Evolutionary conservation across 768 basidiomycete species (phyloP).

Genomic region (Russula griseocarnosa): DNA sequence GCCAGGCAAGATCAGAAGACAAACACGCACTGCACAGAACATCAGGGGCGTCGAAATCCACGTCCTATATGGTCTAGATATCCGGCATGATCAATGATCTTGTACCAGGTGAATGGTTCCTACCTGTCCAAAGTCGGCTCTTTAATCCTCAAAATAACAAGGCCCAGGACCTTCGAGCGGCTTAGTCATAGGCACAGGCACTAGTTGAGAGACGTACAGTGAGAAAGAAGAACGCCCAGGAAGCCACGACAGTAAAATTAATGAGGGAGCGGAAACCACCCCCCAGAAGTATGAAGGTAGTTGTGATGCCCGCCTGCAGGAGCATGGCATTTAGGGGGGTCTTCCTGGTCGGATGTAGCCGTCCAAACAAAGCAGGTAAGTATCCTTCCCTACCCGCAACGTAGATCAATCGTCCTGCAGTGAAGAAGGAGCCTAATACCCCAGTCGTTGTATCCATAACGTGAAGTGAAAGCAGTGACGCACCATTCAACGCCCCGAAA

Average conservation of each 20-base stretch:
- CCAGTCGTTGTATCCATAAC: slow-evolving; percentile 19
- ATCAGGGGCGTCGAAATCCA: slow-evolving; percentile 87
- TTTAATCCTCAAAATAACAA: slow-evolving; percentile 82
- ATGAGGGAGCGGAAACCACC: slow-evolving; percentile 86
- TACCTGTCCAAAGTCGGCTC: slow-evolving; percentile 86
- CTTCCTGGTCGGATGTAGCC: slow-evolving; percentile 63
- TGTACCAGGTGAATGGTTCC: slow-evolving; percentile 16
- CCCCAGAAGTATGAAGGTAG: slow-evolving; percentile 75
- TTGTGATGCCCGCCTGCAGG: slow-evolving; percentile 71
- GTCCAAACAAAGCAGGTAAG: slow-evolving; percentile 79
- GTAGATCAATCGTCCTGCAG: slow-evolving; percentile 79
- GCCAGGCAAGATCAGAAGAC: background rate
- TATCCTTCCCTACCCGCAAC: slow-evolving; percentile 86
- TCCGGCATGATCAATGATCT: slow-evolving; percentile 7
- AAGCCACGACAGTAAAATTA: slow-evolving; percentile 85
- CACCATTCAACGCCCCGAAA: slow-evolving; percentile 91
- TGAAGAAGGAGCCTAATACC: slow-evolving; percentile 59
- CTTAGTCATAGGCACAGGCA: background rate
- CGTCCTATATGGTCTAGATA: slow-evolving; percentile 80
- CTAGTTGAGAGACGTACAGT: slow-evolving; percentile 48
- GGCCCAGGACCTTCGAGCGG: slow-evolving; percentile 65
- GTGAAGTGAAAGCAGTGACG: slow-evolving; percentile 19
- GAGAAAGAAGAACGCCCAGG: slow-evolving; percentile 84
- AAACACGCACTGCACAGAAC: slow-evolving; percentile 72
- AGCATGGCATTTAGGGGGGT: slow-evolving; percentile 89